Conservation (phyloP, 306 rosid genomes). For the Vigna hirtella region DNA sequence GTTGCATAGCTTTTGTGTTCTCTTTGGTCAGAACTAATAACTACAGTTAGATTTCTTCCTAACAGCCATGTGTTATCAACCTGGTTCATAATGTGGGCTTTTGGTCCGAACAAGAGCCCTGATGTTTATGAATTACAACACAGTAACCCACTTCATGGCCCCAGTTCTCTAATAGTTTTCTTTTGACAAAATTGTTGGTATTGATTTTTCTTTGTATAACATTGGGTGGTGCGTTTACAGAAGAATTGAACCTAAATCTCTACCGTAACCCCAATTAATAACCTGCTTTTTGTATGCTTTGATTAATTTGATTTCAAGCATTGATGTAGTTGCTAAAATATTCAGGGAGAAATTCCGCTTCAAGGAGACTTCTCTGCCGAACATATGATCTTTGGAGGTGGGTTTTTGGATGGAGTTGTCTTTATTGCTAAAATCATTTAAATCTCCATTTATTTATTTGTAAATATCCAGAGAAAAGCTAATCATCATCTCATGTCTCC, state of each 20-base stretch:
- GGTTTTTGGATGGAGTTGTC: slow-evolving; percentile 41
- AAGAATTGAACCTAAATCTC: slow-evolving; percentile 7
- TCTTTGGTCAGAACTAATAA: slow-evolving; percentile 15
- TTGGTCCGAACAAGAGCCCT: slow-evolving; percentile 12
- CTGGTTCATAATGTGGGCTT: slow-evolving; percentile 23
- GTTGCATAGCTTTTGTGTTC: slow-evolving; percentile 11
- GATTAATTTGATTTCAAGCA: slow-evolving; percentile 40
- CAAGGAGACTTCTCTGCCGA: slow-evolving; percentile 99
- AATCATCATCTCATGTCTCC: slow-evolving; percentile 27
- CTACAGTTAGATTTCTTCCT: slow-evolving; percentile 2
- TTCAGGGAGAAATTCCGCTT: slow-evolving; percentile 94
- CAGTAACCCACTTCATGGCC: slow-evolving; percentile 24
- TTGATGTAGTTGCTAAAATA: slow-evolving; percentile 38
- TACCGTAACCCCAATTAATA: background rate
- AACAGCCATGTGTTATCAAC: background rate
- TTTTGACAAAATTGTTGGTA: background rate
- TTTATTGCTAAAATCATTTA: slow-evolving; percentile 33
- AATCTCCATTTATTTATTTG: slow-evolving; percentile 14
- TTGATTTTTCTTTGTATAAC: slow-evolving; percentile 11
- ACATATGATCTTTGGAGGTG: slow-evolving; percentile 98
- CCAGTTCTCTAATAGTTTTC: background rate
- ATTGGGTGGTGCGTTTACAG: background rate
- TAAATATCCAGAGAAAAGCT: slow-evolving; percentile 22
- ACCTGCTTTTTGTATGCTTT: slow-evolving; percentile 26
- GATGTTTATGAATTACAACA: background rate